Evolutionary conservation across 2,329 filamentous ascomycete species (phyloP), one percentile per base, ranked within the genome.

Genomic region (Trichoderma pleuroti): DNA sequence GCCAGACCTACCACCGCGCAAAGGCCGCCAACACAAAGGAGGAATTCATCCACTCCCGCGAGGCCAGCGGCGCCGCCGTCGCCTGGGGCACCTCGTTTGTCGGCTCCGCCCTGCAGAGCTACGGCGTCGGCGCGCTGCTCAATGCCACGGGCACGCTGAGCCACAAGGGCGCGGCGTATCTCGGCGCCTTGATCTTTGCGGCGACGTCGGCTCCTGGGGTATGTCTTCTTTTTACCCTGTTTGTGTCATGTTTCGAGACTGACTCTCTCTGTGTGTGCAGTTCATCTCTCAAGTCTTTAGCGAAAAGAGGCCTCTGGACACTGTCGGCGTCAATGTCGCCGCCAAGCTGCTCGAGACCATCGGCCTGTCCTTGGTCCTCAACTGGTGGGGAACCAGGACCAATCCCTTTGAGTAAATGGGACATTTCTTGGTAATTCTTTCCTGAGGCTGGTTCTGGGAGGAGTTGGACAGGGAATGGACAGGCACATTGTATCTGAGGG

Each of bases 121-220:
- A 97, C 79, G 94, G 93, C 80, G 91, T 97, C 74, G 94, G 91
- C 76, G 94, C 94, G 73, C 86, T 97, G 75, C 92, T 95, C 87
- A 98, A 98, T 82, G 94, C 94, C 75, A 98, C 95, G 54, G 94
- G 93, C 75, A 98, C 95, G 68, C 87, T 98, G 74, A 94, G 89
- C 84, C 98, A 98, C 87, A 98, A 97, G 89, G 96, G 96, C 76
- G 94, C 96, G 74, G 93, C 95, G 70, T 98, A 98, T 85, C 87
- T 98, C 72, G 96, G 96, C 76, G 87, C 87, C 72, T 86, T 98
- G 81, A 92, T 98, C 86, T 98, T 98, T 87, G 87, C 94, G 74
- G 95, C 95, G 76, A 94, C 91, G 76, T 91, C 93, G 78, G 94
- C 94, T 78, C 95, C 95, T 75, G 90, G 90, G 72, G 93, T 97